Base-by-base conservation (phyloP, 208 protist genomes). In the Leishmania turanica region DNA sequence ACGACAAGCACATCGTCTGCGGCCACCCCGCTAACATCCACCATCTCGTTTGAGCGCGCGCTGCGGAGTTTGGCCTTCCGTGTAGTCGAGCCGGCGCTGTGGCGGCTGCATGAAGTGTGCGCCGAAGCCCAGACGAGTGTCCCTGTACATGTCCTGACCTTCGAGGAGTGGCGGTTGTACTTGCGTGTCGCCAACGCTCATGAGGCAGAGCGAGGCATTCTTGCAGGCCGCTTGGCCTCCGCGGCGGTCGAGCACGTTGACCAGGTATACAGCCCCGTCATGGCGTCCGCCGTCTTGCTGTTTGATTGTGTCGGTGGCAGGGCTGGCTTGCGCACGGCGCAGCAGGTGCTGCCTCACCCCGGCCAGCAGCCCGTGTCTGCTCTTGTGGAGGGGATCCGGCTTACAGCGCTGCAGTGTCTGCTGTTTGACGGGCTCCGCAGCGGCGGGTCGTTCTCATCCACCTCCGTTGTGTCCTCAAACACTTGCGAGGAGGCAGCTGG, bases 1-100 rank as follows among this genome's bases (percentile, higher is more conserved):
- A 71, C 34, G 66, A 37, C 6, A n/a, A 47, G 37, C 66, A n/a
- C 37, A 8, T 47, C 24, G 42, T 37, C 45, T 31, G 45, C 27
- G 21, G 24, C 69, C 8, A 8, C 69, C 42, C 37, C 69, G 24
- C 8, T 53, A 15, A 40, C 69, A 37, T 73, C 69, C 2, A n/a
- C 8, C 42, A 31, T 49, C 45, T 69, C 73, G 24, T 82, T 87
- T 49, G 79, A 84, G 24, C 80, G 77, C n/a, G 77, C 78, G 9
- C 84, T 98, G 42, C 89, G 92, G 62, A 98, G 91, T 40, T 79
- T 88, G 37, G 93, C 95, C 2, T 92, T 90, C 58, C 95, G 95
- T 27, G 89, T 98, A 42, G 75, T 96, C 49, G 93, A 98, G 80
- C 88, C 92, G 53, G 88, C 88, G 3, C 86, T 98, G 79, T 84